Evolutionary conservation across 2,329 filamentous ascomycete species (phyloP), one percentile per base, ranked within the genome.

Genomic region (Sarocladium kiliense): DNA sequence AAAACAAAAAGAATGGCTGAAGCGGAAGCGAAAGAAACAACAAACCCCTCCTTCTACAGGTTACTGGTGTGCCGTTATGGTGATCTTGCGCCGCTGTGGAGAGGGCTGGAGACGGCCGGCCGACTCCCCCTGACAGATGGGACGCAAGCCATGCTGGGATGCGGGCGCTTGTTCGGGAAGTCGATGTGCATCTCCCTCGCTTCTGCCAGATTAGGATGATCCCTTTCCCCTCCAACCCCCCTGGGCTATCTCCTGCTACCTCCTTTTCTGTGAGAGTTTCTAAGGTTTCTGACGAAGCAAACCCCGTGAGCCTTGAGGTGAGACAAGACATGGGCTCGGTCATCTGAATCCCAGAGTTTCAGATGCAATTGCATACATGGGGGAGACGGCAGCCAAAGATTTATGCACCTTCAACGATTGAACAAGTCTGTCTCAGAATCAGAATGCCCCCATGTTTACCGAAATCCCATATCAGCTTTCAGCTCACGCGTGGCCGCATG

Each of bases 311-410:
- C n/a, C 23, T 4, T 9, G 27, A 3, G 26, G 47, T 51, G 47
- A 51, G 47, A 51, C 47, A 51, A 36, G n/a, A 27, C 27, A 36
- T 34, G 44, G 47, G 47, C 47, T 51, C 18, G 27, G 27, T 34
- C 47, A 51, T 51, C 47, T 23, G 47, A 36, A 51, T 6, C 27
- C 47, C 27, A 36, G 18, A 51, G 47, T 51, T 51, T 51, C 47
- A 51, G 47, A 51, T 51, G 47, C 7, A 32, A 34, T 51, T 27
- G 27, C 30, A 51, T 34, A 34, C 47, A 49, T 6, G 19, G 30
- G 30, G 30, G 30, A 32, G 30, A 49, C 26, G 23, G 44, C n/a
- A 18, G 19, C 19, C 21, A 25, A 16, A 25, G 7, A 21, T 9
- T 25, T 25, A 44, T 44, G 41, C 41, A 25, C 19, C 16, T 3